Evolutionary conservation across 768 basidiomycete species (phyloP).

Genomic region (Tulasnella sp.): DNA sequence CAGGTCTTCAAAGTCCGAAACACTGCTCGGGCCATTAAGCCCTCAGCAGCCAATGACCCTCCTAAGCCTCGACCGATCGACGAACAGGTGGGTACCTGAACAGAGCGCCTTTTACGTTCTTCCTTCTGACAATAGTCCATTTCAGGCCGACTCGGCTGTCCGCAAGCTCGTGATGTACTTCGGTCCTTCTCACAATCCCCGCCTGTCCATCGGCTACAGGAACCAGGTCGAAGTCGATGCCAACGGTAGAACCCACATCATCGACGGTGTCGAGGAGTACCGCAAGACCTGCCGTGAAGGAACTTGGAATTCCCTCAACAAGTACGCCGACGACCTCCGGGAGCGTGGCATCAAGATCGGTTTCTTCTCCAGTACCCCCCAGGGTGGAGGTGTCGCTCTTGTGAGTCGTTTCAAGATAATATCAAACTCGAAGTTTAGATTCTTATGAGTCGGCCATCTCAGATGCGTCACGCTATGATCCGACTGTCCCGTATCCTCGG

Average conservation of each 20-base stretch:
- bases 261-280: slow-evolving; percentile 79
- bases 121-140: background rate
- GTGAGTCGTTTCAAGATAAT: slow-evolving; percentile 49
- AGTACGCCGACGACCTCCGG: slow-evolving; percentile 78
- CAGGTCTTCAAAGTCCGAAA: slow-evolving; percentile 46
- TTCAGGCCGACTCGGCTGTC: slow-evolving; percentile 61
- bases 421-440: slow-evolving; percentile 36
- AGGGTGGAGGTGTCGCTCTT: slow-evolving; percentile 93
- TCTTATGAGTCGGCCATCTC: slow-evolving; percentile 28
- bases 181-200: slow-evolving; percentile 56
- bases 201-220: slow-evolving; percentile 73
- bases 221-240: slow-evolving; percentile 88
- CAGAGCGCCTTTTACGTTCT: background rate
- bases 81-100: slow-evolving; percentile 13
- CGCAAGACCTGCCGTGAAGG: slow-evolving; percentile 64
- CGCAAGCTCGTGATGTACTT: slow-evolving; percentile 71
- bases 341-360: slow-evolving; percentile 85
- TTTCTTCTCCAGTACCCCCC: slow-evolving; percentile 94
- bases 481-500: slow-evolving; percentile 76
- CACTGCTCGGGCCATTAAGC: background rate
- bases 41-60: slow-evolving; percentile 66
- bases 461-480: slow-evolving; percentile 94
- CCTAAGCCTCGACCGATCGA: slow-evolving; percentile 24
- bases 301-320: slow-evolving; percentile 78
- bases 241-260: slow-evolving; percentile 77